These are phyloP conservation scores for Lactarius pseudohatsudake DNA, from an alignment of 768 basidiomycete species.

Conservation along the genomic window DNA sequence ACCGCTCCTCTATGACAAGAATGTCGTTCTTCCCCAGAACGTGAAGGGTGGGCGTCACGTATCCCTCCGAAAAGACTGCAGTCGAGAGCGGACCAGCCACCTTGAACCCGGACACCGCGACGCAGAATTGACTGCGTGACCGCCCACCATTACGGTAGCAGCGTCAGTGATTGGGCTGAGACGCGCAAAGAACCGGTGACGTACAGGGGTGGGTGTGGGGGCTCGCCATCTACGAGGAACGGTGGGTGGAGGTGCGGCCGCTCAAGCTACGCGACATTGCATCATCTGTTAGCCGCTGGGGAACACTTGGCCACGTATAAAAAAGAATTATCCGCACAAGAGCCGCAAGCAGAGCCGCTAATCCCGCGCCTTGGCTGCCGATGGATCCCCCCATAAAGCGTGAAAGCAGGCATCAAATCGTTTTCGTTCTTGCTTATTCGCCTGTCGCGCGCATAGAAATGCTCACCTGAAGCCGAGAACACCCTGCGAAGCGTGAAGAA, in stretches of 20 bases:
- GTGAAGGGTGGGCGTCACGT: constrained; percentile 73
- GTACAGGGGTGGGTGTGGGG: constrained; percentile 77
- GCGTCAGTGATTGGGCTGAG: constrained; percentile 16
- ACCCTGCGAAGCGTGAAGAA: constrained; percentile 46
- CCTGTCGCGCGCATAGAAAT: neutral
- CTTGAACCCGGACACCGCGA: constrained; percentile 74
- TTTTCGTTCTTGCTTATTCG: neutral
- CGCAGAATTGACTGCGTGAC: constrained; percentile 59
- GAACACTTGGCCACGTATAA: neutral
- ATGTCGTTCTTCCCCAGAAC: constrained; percentile 76
- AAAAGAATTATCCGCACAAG: constrained; percentile 47
- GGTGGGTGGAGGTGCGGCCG: constrained; percentile 50
- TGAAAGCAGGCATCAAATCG: constrained; percentile 18
- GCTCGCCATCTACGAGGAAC: constrained; percentile 61
- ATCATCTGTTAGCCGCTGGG: constrained; percentile 2
- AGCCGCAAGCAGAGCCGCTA: constrained; percentile 69
- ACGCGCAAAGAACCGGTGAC: constrained; percentile 29
- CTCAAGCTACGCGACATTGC: constrained; percentile 46
- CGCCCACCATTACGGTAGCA: constrained; percentile 8
- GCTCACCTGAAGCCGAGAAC: constrained; percentile 76
- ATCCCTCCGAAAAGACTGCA: constrained; percentile 50
- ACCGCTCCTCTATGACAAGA: constrained; percentile 69
- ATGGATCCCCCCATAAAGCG: neutral
- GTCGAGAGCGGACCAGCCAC: constrained; percentile 47
- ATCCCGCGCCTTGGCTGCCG: constrained; percentile 70